Evolutionary conservation across 805 yeast genomes (phyloP).

Genomic region (Starmera caribaea): DNA sequence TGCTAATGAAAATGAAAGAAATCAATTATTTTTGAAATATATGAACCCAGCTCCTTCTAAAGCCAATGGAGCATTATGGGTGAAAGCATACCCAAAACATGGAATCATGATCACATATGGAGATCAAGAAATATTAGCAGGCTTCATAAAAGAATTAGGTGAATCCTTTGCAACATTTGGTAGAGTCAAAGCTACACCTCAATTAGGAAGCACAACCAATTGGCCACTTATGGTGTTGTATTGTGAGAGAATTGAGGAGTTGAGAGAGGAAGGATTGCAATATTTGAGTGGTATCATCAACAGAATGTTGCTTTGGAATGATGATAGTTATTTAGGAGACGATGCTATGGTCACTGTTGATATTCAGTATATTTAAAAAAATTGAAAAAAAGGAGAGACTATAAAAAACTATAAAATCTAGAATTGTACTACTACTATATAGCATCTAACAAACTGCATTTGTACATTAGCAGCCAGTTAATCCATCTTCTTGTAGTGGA

Average conservation of each 20-base stretch:
- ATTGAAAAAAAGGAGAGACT: too few relatives aligned
- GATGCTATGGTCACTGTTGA: conserved; percentile 2
- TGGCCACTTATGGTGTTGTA: conserved; percentile 37
- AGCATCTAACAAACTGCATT: too few relatives aligned
- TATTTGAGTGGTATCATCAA: conserved; percentile 30
- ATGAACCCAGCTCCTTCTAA: conserved; percentile 23
- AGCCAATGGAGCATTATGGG: conserved; percentile 26
- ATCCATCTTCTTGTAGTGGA: too few relatives aligned
- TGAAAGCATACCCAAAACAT: conserved; percentile 26
- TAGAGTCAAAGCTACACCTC: conserved; percentile 24
- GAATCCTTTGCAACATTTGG: conserved; percentile 17
- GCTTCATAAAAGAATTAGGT: conserved; percentile 27
- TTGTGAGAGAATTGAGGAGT: conserved; percentile 32
- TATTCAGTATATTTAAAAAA: not conserved
- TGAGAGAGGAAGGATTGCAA: conserved; percentile 33
- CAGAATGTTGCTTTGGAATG: conserved; percentile 33
- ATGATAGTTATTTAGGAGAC: conserved; percentile 18
- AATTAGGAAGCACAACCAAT: conserved; percentile 29
- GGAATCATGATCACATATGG: conserved; percentile 37
- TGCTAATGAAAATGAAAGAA: not conserved
- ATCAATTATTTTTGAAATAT: not conserved
- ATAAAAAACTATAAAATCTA: too few relatives aligned
- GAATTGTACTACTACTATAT: too few relatives aligned
- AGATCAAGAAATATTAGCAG: conserved; percentile 28
- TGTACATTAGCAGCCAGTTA: too few relatives aligned